Evolutionary conservation across 2,329 filamentous ascomycete genomes (phyloP).

Genomic region (Xenoacremonium recifei): DNA sequence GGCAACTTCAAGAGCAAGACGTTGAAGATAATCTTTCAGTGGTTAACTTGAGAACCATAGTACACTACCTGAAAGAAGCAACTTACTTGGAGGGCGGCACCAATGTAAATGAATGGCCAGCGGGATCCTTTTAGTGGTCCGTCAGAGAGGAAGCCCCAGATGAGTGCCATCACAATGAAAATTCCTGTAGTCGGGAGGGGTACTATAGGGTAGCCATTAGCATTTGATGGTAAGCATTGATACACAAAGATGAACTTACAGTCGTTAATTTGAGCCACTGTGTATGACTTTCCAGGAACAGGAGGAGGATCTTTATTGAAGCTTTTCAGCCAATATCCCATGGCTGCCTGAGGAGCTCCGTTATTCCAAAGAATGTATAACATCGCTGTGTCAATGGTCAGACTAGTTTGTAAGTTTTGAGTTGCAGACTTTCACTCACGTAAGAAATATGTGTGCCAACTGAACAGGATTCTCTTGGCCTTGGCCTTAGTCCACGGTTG

Average conservation of each 20-base stretch:
- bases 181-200: conserved; percentile 16
- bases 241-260: conserved; percentile 1
- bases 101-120: conserved; percentile 18
- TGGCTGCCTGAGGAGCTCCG: conserved; percentile 11
- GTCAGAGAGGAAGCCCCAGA: conserved; percentile 19
- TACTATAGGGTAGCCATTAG: background rate
- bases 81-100: conserved; percentile 14
- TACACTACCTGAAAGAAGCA: background rate
- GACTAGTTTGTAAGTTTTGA: background rate
- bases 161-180: conserved; percentile 14
- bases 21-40: conserved; percentile 11
- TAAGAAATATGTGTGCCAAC: conserved; percentile 19
- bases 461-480: conserved; percentile 10
- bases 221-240: too few relatives aligned
- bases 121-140: conserved; percentile 11
- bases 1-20: conserved; percentile 13
- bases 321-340: conserved; percentile 20
- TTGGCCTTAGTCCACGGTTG: conserved; percentile 15
- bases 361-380: conserved; percentile 19
- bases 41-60: background rate
- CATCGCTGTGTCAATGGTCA: conserved; percentile 4
- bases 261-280: conserved; percentile 12
- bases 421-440: conserved; percentile 1
- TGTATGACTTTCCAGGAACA: conserved; percentile 12
- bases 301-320: conserved; percentile 15